Evolutionary conservation across 768 basidiomycete species (phyloP).

Genomic region (Termitomyces sp.): DNA sequence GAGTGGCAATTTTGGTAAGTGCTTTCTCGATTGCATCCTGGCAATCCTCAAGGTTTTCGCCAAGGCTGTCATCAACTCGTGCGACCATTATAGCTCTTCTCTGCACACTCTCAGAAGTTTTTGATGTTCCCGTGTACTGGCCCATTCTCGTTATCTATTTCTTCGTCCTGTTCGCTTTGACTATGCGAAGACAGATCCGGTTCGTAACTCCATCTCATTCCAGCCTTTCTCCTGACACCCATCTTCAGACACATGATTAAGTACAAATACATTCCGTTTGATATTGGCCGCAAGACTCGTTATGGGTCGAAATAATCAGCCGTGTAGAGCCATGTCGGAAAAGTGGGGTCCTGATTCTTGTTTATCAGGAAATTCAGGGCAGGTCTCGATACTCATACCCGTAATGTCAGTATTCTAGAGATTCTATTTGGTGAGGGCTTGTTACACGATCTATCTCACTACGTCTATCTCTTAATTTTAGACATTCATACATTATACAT

Average conservation of each 20-base stretch:
- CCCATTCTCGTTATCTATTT: conserved; percentile 98
- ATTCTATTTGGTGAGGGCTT: neutral
- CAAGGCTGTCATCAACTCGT: conserved; percentile 87
- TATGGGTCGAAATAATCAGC: conserved; percentile 52
- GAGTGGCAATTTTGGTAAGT: conserved; percentile 95
- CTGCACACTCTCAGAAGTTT: conserved; percentile 78
- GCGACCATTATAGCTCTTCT: conserved; percentile 80
- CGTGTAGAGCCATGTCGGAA: neutral
- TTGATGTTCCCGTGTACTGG: conserved; percentile 99
- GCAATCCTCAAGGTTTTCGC: neutral
- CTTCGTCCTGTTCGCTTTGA: conserved; percentile 89
- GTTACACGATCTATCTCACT: conserved; percentile 1
- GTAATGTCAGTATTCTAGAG: conserved; percentile 14
- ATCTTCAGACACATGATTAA: conserved; percentile 91
- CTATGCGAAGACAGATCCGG: conserved; percentile 96
- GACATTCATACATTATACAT: neutral
- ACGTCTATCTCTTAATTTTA: neutral
- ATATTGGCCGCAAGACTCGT: conserved; percentile 88
- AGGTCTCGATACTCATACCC: conserved; percentile 17
- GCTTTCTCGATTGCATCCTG: neutral
- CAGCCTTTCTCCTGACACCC: conserved; percentile 2
- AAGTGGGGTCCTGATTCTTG: neutral
- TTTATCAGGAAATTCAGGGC: neutral
- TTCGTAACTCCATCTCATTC: conserved; percentile 37
- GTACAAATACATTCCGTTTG: conserved; percentile 96